These are phyloP conservation scores for Tolypocladium tropicale DNA, from an alignment of 2,329 filamentous ascomycete species.

Conservation along the genomic window DNA sequence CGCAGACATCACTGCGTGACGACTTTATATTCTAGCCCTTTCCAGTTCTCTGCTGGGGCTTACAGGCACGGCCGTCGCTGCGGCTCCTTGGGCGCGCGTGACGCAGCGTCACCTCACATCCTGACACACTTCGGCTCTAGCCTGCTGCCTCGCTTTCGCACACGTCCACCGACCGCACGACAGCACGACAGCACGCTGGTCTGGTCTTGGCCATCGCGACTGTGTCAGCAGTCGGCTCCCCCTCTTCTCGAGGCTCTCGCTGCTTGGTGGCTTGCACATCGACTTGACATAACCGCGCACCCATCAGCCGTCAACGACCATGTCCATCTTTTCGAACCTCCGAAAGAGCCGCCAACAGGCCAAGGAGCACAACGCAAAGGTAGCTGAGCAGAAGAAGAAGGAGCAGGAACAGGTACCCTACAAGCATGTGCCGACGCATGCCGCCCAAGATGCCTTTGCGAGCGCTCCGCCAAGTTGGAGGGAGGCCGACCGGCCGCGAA, in stretches of 20 bases:
- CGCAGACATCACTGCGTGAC: background rate
- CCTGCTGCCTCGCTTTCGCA: background rate
- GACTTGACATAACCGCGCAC: background rate
- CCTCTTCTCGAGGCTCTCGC: background rate
- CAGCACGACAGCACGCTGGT: background rate
- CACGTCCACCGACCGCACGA: background rate
- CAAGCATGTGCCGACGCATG: conserved; percentile 51
- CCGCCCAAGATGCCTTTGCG: conserved; percentile 45
- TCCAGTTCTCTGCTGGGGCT: background rate
- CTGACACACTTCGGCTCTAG: background rate
- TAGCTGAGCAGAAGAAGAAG: conserved; percentile 34
- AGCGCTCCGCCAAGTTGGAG: conserved; percentile 43
- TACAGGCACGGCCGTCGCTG: background rate
- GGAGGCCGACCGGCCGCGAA: conserved; percentile 32
- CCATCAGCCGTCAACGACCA: conserved; percentile 15
- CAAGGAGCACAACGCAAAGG: conserved; percentile 41
- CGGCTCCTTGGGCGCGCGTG: background rate
- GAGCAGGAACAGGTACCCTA: conserved; percentile 34
- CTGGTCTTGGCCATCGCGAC: background rate
- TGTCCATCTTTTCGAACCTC: conserved; percentile 49
- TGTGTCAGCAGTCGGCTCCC: background rate
- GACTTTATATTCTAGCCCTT: background rate
- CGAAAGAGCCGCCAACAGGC: conserved; percentile 42
- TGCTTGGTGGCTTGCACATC: background rate
- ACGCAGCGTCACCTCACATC: background rate